Conservation (phyloP, 2,329 filamentous ascomycete species). For the Cladosporium colombiae region DNA sequence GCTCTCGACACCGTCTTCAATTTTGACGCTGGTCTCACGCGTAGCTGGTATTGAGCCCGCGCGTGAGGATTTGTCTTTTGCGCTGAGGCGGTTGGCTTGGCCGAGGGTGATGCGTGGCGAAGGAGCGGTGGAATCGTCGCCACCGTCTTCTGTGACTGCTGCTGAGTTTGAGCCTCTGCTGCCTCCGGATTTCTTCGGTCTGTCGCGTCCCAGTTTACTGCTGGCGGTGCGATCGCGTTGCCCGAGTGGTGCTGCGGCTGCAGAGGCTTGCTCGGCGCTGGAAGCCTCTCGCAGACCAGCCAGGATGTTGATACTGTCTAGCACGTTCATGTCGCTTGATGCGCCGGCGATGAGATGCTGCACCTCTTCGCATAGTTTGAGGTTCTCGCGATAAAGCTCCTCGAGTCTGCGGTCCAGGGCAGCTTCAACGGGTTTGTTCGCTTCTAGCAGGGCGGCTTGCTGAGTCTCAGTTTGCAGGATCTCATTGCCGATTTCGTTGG, state of each 20-base stretch:
- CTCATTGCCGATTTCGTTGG: slow-evolving; percentile 38
- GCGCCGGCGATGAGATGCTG: slow-evolving; percentile 46
- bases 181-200: slow-evolving; percentile 30
- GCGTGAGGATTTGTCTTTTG: slow-evolving; percentile 42
- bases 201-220: slow-evolving; percentile 30
- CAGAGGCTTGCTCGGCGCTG: slow-evolving; percentile 40
- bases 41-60: slow-evolving; percentile 48
- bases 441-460: slow-evolving; percentile 36
- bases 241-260: slow-evolving; percentile 36
- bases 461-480: slow-evolving; percentile 40
- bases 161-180: slow-evolving; percentile 28
- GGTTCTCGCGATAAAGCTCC: slow-evolving; percentile 49
- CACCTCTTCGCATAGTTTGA: slow-evolving; percentile 50
- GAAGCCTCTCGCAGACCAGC: slow-evolving; percentile 49
- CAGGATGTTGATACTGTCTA: slow-evolving; percentile 49
- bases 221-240: slow-evolving; percentile 29
- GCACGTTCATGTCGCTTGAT: slow-evolving; percentile 44
- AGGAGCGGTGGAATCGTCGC: slow-evolving; percentile 36
- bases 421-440: slow-evolving; percentile 33
- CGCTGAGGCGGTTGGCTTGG: slow-evolving; percentile 28
- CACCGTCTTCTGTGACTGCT: slow-evolving; percentile 31
- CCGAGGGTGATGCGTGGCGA: slow-evolving; percentile 36
- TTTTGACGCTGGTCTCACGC: slow-evolving; percentile 53
- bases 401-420: slow-evolving; percentile 50
- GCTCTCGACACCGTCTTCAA: slow-evolving; percentile 49